A percentile compares a stretch with the other conserved stretches of the same genome.
These are phyloP conservation scores for Aulographum hederae DNA, from an alignment of 2,329 filamentous ascomycete genomes.

Conservation along the genomic window DNA sequence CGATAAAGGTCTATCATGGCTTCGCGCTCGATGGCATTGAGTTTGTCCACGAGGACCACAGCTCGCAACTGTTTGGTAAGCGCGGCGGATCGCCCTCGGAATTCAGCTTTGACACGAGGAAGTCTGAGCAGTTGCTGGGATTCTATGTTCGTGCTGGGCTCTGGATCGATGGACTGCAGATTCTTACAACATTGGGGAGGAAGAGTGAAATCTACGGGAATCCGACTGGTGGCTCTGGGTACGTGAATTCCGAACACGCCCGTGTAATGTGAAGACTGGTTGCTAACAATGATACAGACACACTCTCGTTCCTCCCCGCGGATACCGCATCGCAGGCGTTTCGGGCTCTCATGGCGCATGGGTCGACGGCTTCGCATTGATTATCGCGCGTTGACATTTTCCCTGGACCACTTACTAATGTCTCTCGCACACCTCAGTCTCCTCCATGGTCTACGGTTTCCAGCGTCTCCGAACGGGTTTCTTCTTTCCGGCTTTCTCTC, in stretches of 20 bases:
- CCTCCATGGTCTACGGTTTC: too few relatives aligned
- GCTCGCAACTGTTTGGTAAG: constrained; percentile 74
- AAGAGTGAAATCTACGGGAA: constrained; percentile 78
- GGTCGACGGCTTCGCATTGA: constrained; percentile 72
- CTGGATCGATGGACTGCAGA: constrained; percentile 78
- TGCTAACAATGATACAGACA: constrained; percentile 36
- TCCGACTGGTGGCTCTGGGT: constrained; percentile 61
- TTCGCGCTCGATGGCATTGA: constrained; percentile 68
- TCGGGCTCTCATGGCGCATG: constrained; percentile 64
- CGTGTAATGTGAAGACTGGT: constrained; percentile 3
- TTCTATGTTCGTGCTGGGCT: constrained; percentile 65
- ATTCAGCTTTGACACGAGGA: constrained; percentile 67
- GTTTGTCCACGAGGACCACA: constrained; percentile 79
- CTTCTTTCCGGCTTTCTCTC: too few relatives aligned
- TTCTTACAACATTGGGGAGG: constrained; percentile 76
- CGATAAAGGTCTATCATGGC: constrained; percentile 61
- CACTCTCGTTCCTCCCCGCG: constrained; percentile 72
- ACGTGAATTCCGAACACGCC: constrained; percentile 28
- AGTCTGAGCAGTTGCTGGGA: constrained; percentile 72
- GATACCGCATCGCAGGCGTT: constrained; percentile 76
- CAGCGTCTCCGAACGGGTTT: too few relatives aligned
- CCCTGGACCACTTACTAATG: too few relatives aligned
- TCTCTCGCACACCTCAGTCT: too few relatives aligned
- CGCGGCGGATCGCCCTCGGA: constrained; percentile 50
- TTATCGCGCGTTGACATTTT: constrained; percentile 53